phyloP scores from a whole-genome alignment of 164 flowering plant species.

The Amborella trichopoda region DNA sequence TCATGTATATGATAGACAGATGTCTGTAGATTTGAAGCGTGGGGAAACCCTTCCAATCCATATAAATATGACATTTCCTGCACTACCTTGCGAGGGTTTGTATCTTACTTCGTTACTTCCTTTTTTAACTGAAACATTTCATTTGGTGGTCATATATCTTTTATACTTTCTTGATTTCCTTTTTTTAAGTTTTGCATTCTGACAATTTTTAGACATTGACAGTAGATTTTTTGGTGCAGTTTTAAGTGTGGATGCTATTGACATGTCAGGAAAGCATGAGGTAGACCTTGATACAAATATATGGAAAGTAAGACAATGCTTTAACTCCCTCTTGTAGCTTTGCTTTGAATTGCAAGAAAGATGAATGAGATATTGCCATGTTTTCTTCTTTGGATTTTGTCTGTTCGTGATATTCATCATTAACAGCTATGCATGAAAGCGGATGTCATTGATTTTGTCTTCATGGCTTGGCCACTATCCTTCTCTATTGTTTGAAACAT shows the following conservation, averaged over 20 bases:
- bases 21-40: constrained; percentile 94
- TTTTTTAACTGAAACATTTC: too few relatives aligned
- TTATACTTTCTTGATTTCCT: too few relatives aligned
- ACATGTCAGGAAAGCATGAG: constrained; percentile 99
- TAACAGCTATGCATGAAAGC: too few relatives aligned
- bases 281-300: constrained; percentile 98
- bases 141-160: too few relatives aligned
- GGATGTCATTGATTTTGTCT: too few relatives aligned
- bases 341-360: too few relatives aligned
- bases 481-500: too few relatives aligned
- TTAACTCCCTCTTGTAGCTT: too few relatives aligned
- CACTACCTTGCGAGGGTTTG: constrained; percentile 95
- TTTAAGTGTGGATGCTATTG: constrained; percentile 93
- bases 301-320: constrained; percentile 77
- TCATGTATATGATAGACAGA: constrained; percentile 27
- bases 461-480: too few relatives aligned
- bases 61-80: constrained; percentile 90
- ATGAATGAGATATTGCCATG: too few relatives aligned
- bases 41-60: constrained; percentile 99
- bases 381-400: too few relatives aligned
- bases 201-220: not conserved
- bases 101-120: not conserved
- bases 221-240: constrained; percentile 49
- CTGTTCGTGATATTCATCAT: too few relatives aligned
- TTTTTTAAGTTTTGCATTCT: not conserved